phyloP scores from a whole-genome alignment of 2,329 filamentous ascomycete species.

The Myriangium duriaei region DNA sequence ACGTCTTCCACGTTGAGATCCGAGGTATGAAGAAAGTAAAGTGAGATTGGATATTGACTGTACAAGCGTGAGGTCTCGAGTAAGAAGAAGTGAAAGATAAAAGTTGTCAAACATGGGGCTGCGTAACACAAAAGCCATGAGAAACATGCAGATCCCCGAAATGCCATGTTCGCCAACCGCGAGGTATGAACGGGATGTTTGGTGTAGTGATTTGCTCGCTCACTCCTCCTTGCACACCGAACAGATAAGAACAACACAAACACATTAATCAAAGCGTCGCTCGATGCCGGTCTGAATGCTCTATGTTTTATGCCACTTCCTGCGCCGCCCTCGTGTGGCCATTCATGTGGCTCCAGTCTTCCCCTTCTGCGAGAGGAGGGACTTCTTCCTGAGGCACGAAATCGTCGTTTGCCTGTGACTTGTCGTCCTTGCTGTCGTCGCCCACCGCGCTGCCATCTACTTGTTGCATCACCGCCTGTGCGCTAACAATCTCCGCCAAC shows the following conservation, averaged over 20 bases:
- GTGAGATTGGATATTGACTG: too few species aligned
- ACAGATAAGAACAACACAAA: not conserved
- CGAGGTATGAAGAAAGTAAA: too few species aligned
- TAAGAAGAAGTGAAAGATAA: too few species aligned
- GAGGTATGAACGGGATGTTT: too few species aligned
- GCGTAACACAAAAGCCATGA: too few species aligned
- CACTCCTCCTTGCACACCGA: too few species aligned
- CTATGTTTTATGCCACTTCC: not conserved
- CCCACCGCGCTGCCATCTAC: constrained; percentile 20
- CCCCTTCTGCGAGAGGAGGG: not conserved
- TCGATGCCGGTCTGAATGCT: not conserved
- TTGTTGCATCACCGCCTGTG: constrained; percentile 69
- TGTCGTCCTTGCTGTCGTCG: constrained; percentile 16
- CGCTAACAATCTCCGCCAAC: constrained; percentile 93
- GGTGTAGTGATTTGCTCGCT: too few species aligned
- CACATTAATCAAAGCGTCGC: not conserved
- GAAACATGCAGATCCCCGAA: too few species aligned
- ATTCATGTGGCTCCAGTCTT: not conserved
- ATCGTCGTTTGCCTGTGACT: not conserved
- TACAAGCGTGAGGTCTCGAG: too few species aligned
- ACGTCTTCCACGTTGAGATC: too few species aligned
- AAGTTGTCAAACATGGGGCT: too few species aligned
- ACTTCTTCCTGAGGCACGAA: not conserved
- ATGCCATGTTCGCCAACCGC: too few species aligned
- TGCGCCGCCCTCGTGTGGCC: not conserved